Conservation (phyloP, 2,329 filamentous ascomycete genomes). For the Arthrobotrys pseudoclavata region DNA sequence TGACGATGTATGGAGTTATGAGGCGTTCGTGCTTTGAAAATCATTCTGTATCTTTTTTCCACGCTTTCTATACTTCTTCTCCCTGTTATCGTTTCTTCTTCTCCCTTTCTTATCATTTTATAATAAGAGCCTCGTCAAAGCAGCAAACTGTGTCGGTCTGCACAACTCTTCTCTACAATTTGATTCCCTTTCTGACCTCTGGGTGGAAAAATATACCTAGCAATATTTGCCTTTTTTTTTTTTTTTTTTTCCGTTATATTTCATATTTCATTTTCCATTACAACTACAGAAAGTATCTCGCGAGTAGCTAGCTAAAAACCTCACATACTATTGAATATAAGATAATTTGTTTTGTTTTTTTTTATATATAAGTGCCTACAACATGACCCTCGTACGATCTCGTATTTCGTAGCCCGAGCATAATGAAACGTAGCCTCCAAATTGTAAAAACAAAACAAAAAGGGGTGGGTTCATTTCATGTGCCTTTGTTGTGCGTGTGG, state of each 20-base stretch:
- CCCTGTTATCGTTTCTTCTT: not conserved
- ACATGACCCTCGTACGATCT: not conserved
- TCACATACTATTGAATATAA: conserved; percentile 46
- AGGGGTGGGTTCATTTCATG: not conserved
- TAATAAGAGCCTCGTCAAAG: conserved; percentile 50
- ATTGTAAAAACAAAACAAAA: not conserved
- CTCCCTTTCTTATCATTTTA: conserved; percentile 46
- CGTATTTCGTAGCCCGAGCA: not conserved
- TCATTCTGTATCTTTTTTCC: conserved; percentile 18
- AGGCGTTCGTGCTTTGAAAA: conserved; percentile 39
- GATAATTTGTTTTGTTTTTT: conserved; percentile 45
- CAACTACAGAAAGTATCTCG: conserved; percentile 35
- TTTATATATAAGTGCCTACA: not conserved
- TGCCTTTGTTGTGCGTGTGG: conserved; percentile 1
- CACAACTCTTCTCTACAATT: conserved; percentile 54
- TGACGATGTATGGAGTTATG: conserved; percentile 59
- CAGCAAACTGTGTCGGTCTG: conserved; percentile 42
- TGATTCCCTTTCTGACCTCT: conserved; percentile 35
- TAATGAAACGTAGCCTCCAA: not conserved
- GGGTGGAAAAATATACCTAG: conserved; percentile 40
- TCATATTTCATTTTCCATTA: not conserved
- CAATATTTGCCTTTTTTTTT: conserved; percentile 8
- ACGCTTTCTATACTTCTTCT: conserved; percentile 31
- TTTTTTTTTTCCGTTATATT: conserved; percentile 5
- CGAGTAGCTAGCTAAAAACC: conserved; percentile 45